Evolutionary conservation across 352 stramenopile genomes (phyloP).

Genomic region (Pythium pyrilobum): DNA sequence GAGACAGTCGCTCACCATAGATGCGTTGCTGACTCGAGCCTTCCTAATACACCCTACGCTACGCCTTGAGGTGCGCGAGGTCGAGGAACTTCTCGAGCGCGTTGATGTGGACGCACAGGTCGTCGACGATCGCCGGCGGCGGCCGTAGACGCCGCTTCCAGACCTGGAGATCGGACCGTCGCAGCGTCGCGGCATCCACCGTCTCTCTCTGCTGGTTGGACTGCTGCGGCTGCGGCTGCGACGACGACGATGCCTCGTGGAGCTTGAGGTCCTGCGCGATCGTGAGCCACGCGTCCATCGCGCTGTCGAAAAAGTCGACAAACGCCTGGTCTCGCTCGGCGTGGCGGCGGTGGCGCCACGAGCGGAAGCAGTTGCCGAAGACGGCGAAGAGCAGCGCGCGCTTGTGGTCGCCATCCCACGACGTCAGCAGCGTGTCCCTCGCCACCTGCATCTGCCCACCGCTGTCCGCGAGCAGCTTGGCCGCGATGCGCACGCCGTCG

Average conservation of each 20-base stretch:
- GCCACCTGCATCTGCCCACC: conserved; percentile 26
- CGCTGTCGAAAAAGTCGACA: conserved; percentile 54
- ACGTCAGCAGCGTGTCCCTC: conserved; percentile 19
- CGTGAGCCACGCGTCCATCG: conserved; percentile 57
- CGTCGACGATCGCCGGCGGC: conserved; percentile 36
- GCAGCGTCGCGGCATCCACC: conserved; percentile 26
- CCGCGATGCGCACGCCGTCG: conserved; percentile 37
- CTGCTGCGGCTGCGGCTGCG: background rate
- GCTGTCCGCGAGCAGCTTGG: conserved; percentile 30
- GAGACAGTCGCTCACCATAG: background rate
- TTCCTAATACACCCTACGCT: too few species aligned
- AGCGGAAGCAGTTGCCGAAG: conserved; percentile 40
- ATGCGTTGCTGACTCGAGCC: too few species aligned
- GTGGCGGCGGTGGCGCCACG: conserved; percentile 23
- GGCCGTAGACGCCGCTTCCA: conserved; percentile 60
- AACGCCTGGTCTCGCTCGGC: conserved; percentile 26
- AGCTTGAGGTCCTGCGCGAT: conserved; percentile 47
- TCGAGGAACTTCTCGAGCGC: conserved; percentile 49
- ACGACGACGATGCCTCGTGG: conserved; percentile 22
- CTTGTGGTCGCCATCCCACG: conserved; percentile 47
- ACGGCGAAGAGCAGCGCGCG: conserved; percentile 35
- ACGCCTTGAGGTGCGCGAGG: conserved; percentile 48
- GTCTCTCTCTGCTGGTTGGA: background rate
- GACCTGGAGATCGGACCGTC: conserved; percentile 57
- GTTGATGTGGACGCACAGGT: conserved; percentile 64